Percentiles rank a stretch among this genome's conserved stretches.
phyloP scores from a whole-genome alignment of 495 filamentous ascomycete genomes.

The Cercophora sp. region DNA sequence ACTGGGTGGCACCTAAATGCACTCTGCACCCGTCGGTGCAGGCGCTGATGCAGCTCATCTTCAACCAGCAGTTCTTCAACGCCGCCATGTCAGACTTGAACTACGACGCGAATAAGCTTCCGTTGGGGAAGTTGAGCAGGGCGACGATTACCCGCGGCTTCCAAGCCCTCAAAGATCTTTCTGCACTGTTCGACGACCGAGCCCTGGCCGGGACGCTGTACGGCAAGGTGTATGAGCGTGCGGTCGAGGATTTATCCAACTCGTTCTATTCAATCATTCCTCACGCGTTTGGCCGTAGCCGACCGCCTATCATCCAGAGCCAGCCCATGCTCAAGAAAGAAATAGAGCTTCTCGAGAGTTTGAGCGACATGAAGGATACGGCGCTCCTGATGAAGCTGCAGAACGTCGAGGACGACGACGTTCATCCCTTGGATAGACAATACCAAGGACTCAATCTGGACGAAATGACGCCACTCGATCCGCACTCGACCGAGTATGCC shows the following conservation, averaged over 20 bases:
- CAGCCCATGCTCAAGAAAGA: constrained; percentile 62
- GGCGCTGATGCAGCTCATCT: constrained; percentile 72
- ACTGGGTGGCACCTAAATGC: constrained; percentile 41
- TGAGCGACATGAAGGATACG: constrained; percentile 79
- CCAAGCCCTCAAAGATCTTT: constrained; percentile 67
- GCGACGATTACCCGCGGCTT: constrained; percentile 67
- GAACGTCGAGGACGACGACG: constrained; percentile 38
- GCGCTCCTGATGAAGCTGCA: constrained; percentile 69
- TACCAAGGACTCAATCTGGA: constrained; percentile 66
- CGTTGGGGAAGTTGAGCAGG: constrained; percentile 79
- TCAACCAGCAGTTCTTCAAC: constrained; percentile 68
- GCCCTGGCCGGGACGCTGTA: constrained; percentile 46
- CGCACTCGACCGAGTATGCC: constrained; percentile 55
- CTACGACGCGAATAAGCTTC: constrained; percentile 74
- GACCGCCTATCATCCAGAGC: constrained; percentile 60
- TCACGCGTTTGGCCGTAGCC: constrained; percentile 70
- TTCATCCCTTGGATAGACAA: constrained; percentile 66
- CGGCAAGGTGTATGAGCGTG: constrained; percentile 24
- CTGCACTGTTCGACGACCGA: constrained; percentile 53
- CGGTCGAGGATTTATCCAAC: constrained; percentile 62
- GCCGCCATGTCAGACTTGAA: constrained; percentile 62
- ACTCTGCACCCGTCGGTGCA: constrained; percentile 57
- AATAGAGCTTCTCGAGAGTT: constrained; percentile 68
- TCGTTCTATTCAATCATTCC: constrained; percentile 78
- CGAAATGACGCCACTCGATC: constrained; percentile 69